A percentile compares a stretch with the other conserved stretches of the same genome.
Evolutionary conservation across 2,329 filamentous ascomycete species (phyloP).

Genomic region (Claviceps sorghi): DNA sequence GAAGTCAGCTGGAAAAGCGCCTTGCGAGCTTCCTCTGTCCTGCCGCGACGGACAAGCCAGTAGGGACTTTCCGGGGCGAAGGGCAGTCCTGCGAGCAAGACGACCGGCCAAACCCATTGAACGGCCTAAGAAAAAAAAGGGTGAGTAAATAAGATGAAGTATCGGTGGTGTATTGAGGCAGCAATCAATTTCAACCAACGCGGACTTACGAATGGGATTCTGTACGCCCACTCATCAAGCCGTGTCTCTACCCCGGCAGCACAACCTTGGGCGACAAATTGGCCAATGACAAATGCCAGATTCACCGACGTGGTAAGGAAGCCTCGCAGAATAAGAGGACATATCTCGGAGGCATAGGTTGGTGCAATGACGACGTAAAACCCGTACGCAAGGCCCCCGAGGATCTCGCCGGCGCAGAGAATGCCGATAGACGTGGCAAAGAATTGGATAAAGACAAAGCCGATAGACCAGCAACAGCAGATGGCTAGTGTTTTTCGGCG

Average conservation of each 20-base stretch:
- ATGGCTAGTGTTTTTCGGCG: constrained; percentile 29
- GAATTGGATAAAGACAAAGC: constrained; percentile 48
- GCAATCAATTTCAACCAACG: background rate
- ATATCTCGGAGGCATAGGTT: constrained; percentile 47
- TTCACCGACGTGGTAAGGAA: constrained; percentile 46
- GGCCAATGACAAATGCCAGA: constrained; percentile 47
- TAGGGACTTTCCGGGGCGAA: constrained; percentile 36
- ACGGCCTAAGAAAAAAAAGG: constrained; percentile 18
- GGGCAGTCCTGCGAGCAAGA: constrained; percentile 29
- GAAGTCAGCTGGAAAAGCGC: constrained; percentile 30
- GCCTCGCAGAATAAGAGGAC: constrained; percentile 41
- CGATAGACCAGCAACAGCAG: constrained; percentile 31
- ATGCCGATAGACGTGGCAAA: constrained; percentile 41
- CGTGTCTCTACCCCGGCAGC: constrained; percentile 27
- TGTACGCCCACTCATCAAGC: constrained; percentile 31
- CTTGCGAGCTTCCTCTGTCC: constrained; percentile 24
- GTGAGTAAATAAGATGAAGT: background rate
- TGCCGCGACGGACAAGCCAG: constrained; percentile 32
- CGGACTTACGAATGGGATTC: constrained; percentile 11
- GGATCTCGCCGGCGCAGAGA: constrained; percentile 45
- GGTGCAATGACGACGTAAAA: constrained; percentile 45
- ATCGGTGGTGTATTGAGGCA: background rate
- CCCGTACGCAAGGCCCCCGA: constrained; percentile 46
- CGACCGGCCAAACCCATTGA: constrained; percentile 34
- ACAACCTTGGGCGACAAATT: constrained; percentile 37